Percentiles rank a stretch among this genome's conserved stretches.
Evolutionary conservation across 768 basidiomycete genomes (phyloP).

Genomic region (Nevesoporus exiguus): DNA sequence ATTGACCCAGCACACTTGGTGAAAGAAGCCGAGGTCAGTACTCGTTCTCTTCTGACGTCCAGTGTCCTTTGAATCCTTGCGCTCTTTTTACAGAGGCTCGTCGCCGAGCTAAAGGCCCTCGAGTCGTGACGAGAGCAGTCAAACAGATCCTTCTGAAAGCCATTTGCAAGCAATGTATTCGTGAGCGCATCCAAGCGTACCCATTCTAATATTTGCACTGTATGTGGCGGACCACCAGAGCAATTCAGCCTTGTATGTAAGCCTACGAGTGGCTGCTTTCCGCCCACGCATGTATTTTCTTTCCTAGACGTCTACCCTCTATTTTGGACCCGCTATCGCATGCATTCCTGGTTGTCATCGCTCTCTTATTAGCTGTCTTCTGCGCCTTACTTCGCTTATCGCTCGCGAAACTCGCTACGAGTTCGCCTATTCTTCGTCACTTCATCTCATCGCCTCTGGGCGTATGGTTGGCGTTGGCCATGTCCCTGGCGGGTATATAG

Average conservation of each 20-base stretch:
- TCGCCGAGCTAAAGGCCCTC: slow-evolving; percentile 57
- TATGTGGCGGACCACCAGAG: slow-evolving; percentile 26
- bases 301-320: slow-evolving; percentile 18
- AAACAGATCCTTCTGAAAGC: slow-evolving; percentile 8
- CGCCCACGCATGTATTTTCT: slow-evolving; percentile 22
- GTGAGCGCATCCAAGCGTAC: slow-evolving; percentile 20
- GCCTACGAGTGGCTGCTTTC: slow-evolving; percentile 20
- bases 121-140: slow-evolving; percentile 31
- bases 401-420: slow-evolving; percentile 5
- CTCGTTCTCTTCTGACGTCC: neutral
- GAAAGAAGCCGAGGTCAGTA: slow-evolving; percentile 55
- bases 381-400: slow-evolving; percentile 10
- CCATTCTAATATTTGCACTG: slow-evolving; percentile 25
- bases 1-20: slow-evolving; percentile 46
- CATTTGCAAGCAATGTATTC: slow-evolving; percentile 28
- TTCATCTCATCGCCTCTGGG: neutral
- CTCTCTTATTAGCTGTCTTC: slow-evolving; percentile 23
- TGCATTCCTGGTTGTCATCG: slow-evolving; percentile 23
- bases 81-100: slow-evolving; percentile 47
- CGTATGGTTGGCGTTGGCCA: neutral
- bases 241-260: slow-evolving; percentile 32
- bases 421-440: slow-evolving; percentile 6
- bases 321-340: slow-evolving; percentile 16
- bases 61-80: neutral
- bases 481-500: slow-evolving; percentile 9